Evolutionary conservation across 192 early-diverging fungal species (phyloP), one percentile per base, ranked within the genome.

Genomic region (Pilobolus umbonatus): DNA sequence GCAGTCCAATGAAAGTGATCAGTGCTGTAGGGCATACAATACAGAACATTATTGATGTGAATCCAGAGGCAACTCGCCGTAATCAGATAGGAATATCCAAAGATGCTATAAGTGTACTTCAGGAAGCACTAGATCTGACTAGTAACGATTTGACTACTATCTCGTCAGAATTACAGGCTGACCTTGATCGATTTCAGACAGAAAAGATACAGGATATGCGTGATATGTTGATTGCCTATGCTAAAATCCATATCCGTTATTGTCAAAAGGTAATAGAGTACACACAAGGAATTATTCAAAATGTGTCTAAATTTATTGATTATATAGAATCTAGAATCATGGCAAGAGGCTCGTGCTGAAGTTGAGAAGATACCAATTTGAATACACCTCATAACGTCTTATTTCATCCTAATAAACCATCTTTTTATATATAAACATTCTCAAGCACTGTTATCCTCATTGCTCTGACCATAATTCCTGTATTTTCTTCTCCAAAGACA

Each of bases 21-120:
- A 80, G 72, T 71, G 79, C 79, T 1, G 57, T 83, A 9, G 76
- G 81, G 39, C 79, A 84, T 52, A 93, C 86, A 31, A 62, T 99
- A 19, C 92, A 96, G 66, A 91, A 92, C 0, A 84, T 98, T 60
- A 94, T 98, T 73, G 95, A 98, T 69, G 93, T 93, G 5, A 95
- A 98, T 69, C 94, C 94, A 1, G 91, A 90, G 35, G 80, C 86
- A 21, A 90, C 92, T 34, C 82, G 94, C 9, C 85, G 93, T 45
- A 89, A 88, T 68, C 88, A 86, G 53, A 94, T 99, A 39, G 89
- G 90, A 15, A 88, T 86, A 34, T 88, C 91, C 4, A 82, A 84
- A 17, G 95, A 98, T 60, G 71, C 78, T 19, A 93, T 98, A 54
- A 72, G 66, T 38, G 62, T 80, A 47, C 45, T 59, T n/a, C 57